Evolutionary conservation across 2,329 filamentous ascomycete species (phyloP), one percentile per base, ranked within the genome.

Genomic region (Penicillium sp.): DNA sequence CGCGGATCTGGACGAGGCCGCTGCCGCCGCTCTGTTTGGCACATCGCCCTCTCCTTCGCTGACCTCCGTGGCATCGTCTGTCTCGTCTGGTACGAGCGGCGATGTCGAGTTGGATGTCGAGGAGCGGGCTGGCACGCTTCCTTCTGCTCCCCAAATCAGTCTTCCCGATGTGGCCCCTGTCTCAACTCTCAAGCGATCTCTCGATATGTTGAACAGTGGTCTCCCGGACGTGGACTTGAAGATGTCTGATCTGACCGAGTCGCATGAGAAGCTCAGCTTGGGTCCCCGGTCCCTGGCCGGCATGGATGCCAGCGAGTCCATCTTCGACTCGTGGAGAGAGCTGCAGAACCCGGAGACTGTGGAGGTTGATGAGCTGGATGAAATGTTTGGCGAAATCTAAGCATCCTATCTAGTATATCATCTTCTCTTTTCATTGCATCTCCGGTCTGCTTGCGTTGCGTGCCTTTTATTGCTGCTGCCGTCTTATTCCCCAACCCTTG

Each of bases 301-400:
- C 28, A 71, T 76, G 60, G 69, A 73, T 37, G 72, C 79, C 53
- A 33, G 4, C 56, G 81, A 81, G 61, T 67, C 72, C 58, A 75
- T 80, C 56, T 74, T 79, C 62, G 79, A 80, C 47, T 81, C 82
- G 79, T 89, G 90, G 72, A 85, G 85, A 74, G 85, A 86, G 62
- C 77, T 87, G 72, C 84, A 84, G 74, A 92, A 89, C 74, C 93
- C 93, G 1, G 95, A 98, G 81, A 91, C 88, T 67, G 89, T 98
- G 69, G 93, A 96, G 76, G 86, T 98, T 53, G 92, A 97, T 51
- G 95, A 99, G 82, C 88, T 98, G 26, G 94, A 98, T 73, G 88
- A 91, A 70, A 86, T 97, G 75, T 86, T 97, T 72, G 89, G 91
- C 73, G 89, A 87, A 68, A 92, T 88, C 76, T 92, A 80, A 84